phyloP scores from a whole-genome alignment of 2,329 filamentous ascomycete genomes.

The Alternaria atra region DNA sequence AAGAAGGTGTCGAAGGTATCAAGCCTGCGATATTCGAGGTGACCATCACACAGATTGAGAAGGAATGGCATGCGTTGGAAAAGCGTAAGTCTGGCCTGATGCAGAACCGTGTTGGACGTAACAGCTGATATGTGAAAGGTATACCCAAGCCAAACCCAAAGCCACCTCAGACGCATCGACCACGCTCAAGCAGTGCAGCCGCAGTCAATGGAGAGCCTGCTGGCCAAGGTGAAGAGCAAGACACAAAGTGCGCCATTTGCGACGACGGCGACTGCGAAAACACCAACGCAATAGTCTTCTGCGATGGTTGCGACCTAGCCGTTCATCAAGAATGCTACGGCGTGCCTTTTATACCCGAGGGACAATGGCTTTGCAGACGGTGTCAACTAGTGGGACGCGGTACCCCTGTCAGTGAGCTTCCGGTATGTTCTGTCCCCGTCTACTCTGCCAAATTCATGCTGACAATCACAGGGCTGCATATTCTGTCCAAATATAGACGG shows the following conservation, averaged over 20 bases:
- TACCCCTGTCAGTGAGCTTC: conserved; percentile 71
- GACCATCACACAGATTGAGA: conserved; percentile 98
- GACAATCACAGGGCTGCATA: conserved; percentile 69
- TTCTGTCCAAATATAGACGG: conserved; percentile 98
- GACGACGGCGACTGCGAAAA: conserved; percentile 99
- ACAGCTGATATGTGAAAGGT: conserved; percentile 37
- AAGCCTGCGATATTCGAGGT: conserved; percentile 96
- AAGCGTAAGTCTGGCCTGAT: conserved; percentile 65
- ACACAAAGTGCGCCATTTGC: conserved; percentile 96
- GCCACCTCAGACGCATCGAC: conserved; percentile 91
- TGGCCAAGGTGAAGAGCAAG: conserved; percentile 84
- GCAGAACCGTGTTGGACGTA: neutral
- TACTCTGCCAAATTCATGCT: conserved; percentile 20
- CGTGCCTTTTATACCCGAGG: conserved; percentile 97
- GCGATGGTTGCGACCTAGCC: conserved; percentile 95
- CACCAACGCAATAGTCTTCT: conserved; percentile 98
- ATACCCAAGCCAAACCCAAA: conserved; percentile 98
- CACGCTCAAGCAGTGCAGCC: conserved; percentile 90
- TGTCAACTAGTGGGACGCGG: conserved; percentile 95
- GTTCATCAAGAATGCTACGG: conserved; percentile 99
- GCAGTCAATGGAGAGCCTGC: conserved; percentile 94
- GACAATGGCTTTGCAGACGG: conserved; percentile 97
- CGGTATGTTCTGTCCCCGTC: conserved; percentile 31
- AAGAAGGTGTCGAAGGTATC: conserved; percentile 79
- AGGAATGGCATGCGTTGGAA: conserved; percentile 96